Percentiles rank a stretch among this genome's conserved stretches.
Evolutionary conservation across 768 basidiomycete genomes (phyloP).

Genomic region (Calocera viscosa): DNA sequence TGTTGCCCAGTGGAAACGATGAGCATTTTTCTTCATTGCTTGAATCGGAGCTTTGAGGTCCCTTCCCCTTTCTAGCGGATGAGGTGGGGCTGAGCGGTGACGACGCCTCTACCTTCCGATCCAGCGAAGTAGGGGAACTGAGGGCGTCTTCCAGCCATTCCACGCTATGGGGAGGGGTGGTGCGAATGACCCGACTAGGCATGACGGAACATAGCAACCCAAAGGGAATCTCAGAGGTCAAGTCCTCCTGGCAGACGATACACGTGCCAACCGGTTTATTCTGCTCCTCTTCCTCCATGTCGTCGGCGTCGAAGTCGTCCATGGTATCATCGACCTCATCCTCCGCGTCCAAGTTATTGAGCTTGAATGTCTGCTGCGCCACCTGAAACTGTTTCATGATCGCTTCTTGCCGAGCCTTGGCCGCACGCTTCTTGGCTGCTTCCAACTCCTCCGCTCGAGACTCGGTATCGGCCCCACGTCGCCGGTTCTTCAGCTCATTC

Average conservation of each 20-base stretch:
- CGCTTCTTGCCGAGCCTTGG: constrained; percentile 79
- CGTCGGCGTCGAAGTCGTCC: constrained; percentile 34
- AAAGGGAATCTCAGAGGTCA: constrained; percentile 58
- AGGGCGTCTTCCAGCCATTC: constrained; percentile 60
- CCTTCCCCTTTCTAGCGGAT: not conserved
- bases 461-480: constrained; percentile 33
- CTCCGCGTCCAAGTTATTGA: constrained; percentile 61
- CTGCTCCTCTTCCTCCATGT: constrained; percentile 31
- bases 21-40: not conserved
- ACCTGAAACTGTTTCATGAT: constrained; percentile 95
- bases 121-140: constrained; percentile 49
- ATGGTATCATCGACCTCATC: constrained; percentile 47
- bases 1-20: constrained; percentile 48
- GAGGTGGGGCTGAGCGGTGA: constrained; percentile 2
- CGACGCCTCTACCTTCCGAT: constrained; percentile 29
- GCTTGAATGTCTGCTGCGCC: constrained; percentile 69
- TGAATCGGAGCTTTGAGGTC: not conserved
- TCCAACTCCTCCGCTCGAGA: constrained; percentile 36
- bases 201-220: constrained; percentile 80
- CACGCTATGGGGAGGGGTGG: constrained; percentile 45
- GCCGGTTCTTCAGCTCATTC: constrained; percentile 41
- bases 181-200: constrained; percentile 71
- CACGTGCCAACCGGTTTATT: constrained; percentile 69
- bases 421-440: constrained; percentile 68
- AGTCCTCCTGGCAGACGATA: constrained; percentile 94